Percentiles rank a stretch among this genome's conserved stretches.
These are phyloP conservation scores for Leccinum subrobustum DNA, from an alignment of 1,284 basidiomycete genomes.

Conservation along the genomic window DNA sequence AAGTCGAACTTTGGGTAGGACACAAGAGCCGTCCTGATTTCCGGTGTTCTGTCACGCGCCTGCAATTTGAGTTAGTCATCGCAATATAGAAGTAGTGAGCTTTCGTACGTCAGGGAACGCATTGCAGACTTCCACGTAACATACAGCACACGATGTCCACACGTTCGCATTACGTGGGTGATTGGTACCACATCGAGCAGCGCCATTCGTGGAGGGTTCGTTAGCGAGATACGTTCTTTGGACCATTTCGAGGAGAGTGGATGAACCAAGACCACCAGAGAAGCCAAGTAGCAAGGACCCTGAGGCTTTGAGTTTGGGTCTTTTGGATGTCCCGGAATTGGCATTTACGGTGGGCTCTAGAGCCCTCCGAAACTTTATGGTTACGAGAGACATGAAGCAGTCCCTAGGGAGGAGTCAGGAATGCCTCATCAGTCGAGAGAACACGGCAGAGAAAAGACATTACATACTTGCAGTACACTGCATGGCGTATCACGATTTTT, in stretches of 20 bases:
- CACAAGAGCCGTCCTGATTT: slow-evolving; percentile 46
- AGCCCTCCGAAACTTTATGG: slow-evolving; percentile 60
- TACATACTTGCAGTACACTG: slow-evolving; percentile 79
- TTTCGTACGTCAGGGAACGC: slow-evolving; percentile 59
- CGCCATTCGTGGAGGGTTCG: slow-evolving; percentile 25
- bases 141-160: slow-evolving; percentile 61
- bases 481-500: slow-evolving; percentile 72
- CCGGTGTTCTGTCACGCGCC: slow-evolving; percentile 55
- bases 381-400: slow-evolving; percentile 65
- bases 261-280: slow-evolving; percentile 75
- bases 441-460: background rate
- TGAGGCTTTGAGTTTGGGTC: slow-evolving; percentile 56
- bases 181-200: slow-evolving; percentile 52
- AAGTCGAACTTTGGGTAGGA: slow-evolving; percentile 55
- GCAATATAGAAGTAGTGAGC: background rate
- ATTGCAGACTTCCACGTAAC: slow-evolving; percentile 67
- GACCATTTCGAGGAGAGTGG: slow-evolving; percentile 68
- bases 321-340: slow-evolving; percentile 36
- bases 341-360: slow-evolving; percentile 66
- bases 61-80: slow-evolving; percentile 32
- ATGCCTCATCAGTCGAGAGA: background rate
- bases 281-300: slow-evolving; percentile 67
- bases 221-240: slow-evolving; percentile 57
- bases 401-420: slow-evolving; percentile 40
- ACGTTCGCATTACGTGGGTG: slow-evolving; percentile 64